phyloP scores from a whole-genome alignment of 371 early-diverging fungal species.

The Rhizopus stolonifer region DNA sequence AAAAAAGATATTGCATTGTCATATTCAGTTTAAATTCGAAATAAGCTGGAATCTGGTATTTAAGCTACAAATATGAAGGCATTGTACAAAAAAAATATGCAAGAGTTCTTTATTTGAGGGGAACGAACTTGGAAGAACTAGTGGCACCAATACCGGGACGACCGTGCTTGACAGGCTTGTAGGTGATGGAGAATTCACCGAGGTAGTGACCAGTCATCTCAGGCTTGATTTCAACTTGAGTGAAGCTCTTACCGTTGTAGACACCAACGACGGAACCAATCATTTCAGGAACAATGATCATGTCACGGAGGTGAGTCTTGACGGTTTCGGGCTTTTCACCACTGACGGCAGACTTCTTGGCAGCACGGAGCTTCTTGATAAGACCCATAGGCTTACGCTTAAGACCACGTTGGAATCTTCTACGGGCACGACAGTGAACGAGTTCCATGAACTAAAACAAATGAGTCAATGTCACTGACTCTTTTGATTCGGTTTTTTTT shows the following conservation, averaged over 20 bases:
- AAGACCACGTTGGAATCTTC: conserved; percentile 96
- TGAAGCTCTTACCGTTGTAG: conserved; percentile 99
- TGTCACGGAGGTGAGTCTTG: conserved; percentile 99
- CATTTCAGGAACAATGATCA: conserved; percentile 99
- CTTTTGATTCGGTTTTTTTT: too few species aligned
- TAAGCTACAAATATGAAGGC: too few species aligned
- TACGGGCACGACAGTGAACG: conserved; percentile 93
- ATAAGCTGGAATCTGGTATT: too few species aligned
- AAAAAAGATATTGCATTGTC: too few species aligned
- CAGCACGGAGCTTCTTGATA: conserved; percentile 94
- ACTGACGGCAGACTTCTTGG: conserved; percentile 84
- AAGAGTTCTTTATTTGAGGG: conserved; percentile 33
- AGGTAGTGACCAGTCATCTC: conserved; percentile 99
- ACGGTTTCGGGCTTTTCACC: conserved; percentile 94
- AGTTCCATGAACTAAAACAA: conserved; percentile 94
- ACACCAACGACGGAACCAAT: conserved; percentile 98
- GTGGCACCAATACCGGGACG: conserved; percentile 99
- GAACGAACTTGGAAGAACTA: conserved; percentile 68
- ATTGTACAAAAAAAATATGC: too few species aligned
- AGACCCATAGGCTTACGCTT: conserved; percentile 96
- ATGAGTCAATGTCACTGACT: too few species aligned
- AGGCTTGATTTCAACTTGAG: conserved; percentile 99
- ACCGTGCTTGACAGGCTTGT: conserved; percentile 98
- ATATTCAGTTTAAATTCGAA: too few species aligned
- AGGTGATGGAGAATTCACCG: conserved; percentile 93